Evolutionary conservation across 106 monocot genomes (phyloP), one percentile per base, ranked within the genome.

Genomic region (Platanthera zijinensis): DNA sequence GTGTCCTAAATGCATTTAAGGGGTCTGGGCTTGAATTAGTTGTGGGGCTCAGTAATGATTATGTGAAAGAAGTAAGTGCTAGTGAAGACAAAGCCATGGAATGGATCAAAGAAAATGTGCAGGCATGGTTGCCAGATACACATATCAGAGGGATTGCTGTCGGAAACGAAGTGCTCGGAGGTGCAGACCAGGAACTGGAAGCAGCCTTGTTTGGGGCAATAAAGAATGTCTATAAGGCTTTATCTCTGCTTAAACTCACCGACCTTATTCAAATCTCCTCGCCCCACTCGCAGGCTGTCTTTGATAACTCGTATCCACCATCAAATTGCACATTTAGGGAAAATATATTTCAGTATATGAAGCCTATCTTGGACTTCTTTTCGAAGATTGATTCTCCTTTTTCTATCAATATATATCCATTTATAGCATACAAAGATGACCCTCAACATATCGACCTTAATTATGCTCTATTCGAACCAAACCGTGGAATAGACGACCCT

Each of bases 31-130:
- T 96, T 67, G 90, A 90, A 18, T 72, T 96, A 50, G 62, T 83
- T 30, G 85, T 96, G 0, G 71, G 77, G 8, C 62, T 96, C 14
- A 71, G 71, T 10, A 96, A 96, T 74, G 90, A 80, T 28, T 47
- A 79, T 57, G 47, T 96, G 30, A 96, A 84, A 80, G 90, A 93
- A 50, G 85, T 96, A 61, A 87, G 79, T 56, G 51, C 73, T 10
- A 89, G 82, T 71, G 83, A 84, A 79, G 86, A 80, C 45, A 13
- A 59, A 3, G 87, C 95, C 10, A 78, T 93, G 80, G 80, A 84
- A 18, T 96, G 95, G 95, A 52, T 96, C 7, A 93, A 96, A 75
- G 87, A 90, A 21, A 96, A 96, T 71, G 95, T 96, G 53, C 82
- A 90, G 74, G 82, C 86, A 7, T 96, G 81, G 83, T 77, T 90